Conservation (phyloP, 352 stramenopile species). For the Pythium oligandrum region DNA sequence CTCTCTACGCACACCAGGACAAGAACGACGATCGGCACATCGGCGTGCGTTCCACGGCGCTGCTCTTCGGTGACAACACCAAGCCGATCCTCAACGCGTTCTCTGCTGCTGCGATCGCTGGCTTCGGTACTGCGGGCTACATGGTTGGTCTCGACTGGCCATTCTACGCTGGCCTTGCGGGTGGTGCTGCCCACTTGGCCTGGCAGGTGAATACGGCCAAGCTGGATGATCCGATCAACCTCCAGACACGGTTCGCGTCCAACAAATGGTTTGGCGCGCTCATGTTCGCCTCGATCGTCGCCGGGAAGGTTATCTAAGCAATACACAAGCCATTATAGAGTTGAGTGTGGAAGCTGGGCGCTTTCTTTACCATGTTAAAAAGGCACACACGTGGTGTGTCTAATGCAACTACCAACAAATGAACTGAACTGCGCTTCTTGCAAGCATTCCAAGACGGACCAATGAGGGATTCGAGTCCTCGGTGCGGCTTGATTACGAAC, state of each 20-base stretch:
- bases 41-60: slow-evolving; percentile 93
- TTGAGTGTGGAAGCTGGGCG: too few species aligned
- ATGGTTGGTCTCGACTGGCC: slow-evolving; percentile 77
- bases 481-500: slow-evolving; percentile 17
- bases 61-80: slow-evolving; percentile 94
- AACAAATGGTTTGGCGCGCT: slow-evolving; percentile 90
- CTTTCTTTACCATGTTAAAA: too few species aligned
- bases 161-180: slow-evolving; percentile 88
- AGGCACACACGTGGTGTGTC: too few species aligned
- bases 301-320: slow-evolving; percentile 57
- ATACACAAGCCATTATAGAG: background rate
- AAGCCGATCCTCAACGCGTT: slow-evolving; percentile 92
- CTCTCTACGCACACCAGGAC: slow-evolving; percentile 98
- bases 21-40: slow-evolving; percentile 96
- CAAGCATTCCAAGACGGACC: too few species aligned
- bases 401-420: too few species aligned
- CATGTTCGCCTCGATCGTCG: slow-evolving; percentile 79
- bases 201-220: slow-evolving; percentile 98
- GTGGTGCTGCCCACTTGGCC: slow-evolving; percentile 89
- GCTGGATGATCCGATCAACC: slow-evolving; percentile 90
- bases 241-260: slow-evolving; percentile 91
- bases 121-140: slow-evolving; percentile 67
- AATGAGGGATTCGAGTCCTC: too few species aligned
- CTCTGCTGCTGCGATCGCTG: slow-evolving; percentile 53
- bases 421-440: too few species aligned